These are phyloP conservation scores for Kwoniella europaea DNA, from an alignment of 768 basidiomycete genomes.

Conservation along the genomic window DNA sequence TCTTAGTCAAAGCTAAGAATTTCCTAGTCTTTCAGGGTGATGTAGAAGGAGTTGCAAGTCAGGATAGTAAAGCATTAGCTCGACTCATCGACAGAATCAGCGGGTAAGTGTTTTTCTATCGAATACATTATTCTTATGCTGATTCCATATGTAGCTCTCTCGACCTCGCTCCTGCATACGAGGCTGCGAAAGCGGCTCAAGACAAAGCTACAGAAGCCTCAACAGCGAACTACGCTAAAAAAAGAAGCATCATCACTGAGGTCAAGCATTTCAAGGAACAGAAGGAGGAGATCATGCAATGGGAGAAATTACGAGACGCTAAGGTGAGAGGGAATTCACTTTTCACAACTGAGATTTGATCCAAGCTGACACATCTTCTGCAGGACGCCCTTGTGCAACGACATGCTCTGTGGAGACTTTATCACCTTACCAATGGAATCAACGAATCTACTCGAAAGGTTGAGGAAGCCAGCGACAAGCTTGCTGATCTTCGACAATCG, in stretches of 20 bases:
- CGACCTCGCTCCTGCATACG: conserved; percentile 85
- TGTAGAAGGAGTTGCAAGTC: conserved; percentile 95
- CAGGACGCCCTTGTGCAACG: conserved; percentile 82
- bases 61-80: conserved; percentile 86
- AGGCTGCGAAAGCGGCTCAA: conserved; percentile 81
- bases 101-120: conserved; percentile 61
- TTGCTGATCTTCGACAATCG: conserved; percentile 71
- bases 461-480: conserved; percentile 71
- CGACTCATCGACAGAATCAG: conserved; percentile 93
- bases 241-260: conserved; percentile 89
- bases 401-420: conserved; percentile 84
- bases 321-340: conserved; percentile 63
- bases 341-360: neutral
- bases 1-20: conserved; percentile 98
- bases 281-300: conserved; percentile 87
- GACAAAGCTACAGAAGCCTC: conserved; percentile 92
- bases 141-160: conserved; percentile 64
- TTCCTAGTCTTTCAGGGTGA: conserved; percentile 99
- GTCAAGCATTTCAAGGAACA: conserved; percentile 98
- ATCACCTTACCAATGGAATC: conserved; percentile 83
- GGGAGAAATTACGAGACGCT: conserved; percentile 76
- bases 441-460: conserved; percentile 73
- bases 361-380: neutral
- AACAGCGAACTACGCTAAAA: conserved; percentile 91
- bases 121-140: neutral